Base-by-base conservation (phyloP, 2,329 filamentous ascomycete genomes). In the Aspergillus nomiae region DNA sequence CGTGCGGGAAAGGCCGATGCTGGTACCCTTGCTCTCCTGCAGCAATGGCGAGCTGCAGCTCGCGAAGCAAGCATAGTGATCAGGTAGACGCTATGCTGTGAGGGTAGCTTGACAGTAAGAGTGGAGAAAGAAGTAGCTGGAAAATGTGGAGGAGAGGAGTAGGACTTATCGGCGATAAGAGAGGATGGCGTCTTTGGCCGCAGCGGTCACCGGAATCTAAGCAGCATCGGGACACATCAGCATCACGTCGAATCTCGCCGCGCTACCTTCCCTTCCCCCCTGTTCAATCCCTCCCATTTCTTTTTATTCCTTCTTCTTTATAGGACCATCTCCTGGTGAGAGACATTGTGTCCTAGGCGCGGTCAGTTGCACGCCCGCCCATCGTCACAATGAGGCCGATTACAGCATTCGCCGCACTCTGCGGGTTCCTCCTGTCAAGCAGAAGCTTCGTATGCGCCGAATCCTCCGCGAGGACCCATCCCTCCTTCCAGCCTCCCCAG, bases 401-500 rank as follows among this genome's bases (percentile, higher is more conserved):
- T 70, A 74, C 73, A 46, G 71, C 76, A 60, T 66, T 71, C 67
- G 69, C 75, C 61, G 71, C 78, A 70, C 73, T 78, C 59, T 71
- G 73, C 65, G 74, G 71, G 63, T 65, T 79, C 59, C 66, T 76
- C 48, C 70, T 76, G 61, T 74, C 74, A 63, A 73, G 73, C 63
- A 74, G 72, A 69, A 67, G 63, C 65, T 65, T 74, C 62, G 70
- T 76, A 72, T 73, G 69, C 66, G 74, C 74, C 66, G 71, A 75
- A 46, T 64, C 73, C 61, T 76, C 65, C 9, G 32, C 68, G 53
- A 69, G 38, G 41, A 41, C 56, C 28, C 28, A 58, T 82, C 28
- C 75, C 77, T 48, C 70, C 65, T 97, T 97, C 83, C 90, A 87
- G 78, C 93, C 94, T 59, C 90, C 94, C 16, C 91, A 92, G 76